Evolutionary conservation across 2,329 filamentous ascomycete genomes (phyloP), one percentile per base, ranked within the genome.

Genomic region (Aspergillus japonicus): DNA sequence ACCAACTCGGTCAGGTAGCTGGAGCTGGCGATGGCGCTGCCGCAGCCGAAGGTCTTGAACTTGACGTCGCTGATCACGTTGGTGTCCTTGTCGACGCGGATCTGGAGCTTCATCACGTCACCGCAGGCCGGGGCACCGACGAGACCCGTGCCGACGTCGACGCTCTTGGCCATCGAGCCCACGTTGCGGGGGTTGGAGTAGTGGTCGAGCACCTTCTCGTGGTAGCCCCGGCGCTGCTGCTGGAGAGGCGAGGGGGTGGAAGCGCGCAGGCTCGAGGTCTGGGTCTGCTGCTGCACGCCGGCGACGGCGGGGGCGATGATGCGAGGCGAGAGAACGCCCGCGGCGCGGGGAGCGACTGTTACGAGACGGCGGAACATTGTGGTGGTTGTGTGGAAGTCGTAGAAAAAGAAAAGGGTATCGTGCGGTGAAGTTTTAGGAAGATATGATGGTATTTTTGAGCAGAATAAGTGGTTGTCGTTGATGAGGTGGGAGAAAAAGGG

Each of bases 41-140:
- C 93, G 76, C 93, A 97, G 54, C 93, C 93, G 74, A 97, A 97
- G 0, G 93, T 97, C 87, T 97, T 97, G 86, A 97, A 97, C 80
- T 96, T 95, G 75, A 96, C 93, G 70, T 97, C 94, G 69, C 88
- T 88, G 75, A 97, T 97, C 68, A 88, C 94, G 76, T 95, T 91
- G 71, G 87, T 91, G 69, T 89, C 84, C 65, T 91, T 90, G 79
- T 97, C 92, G 70, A 97, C 93, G 60, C 91, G 89, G 78, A 96
- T 96, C 81, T 96, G 91, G 35, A 96, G 84, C 78, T 95, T 95
- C 90, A 96, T 96, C 62, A 96, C 92, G 76, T 96, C 92, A 77
- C 92, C 92, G 73, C 91, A 94, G 33, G 92, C 92, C 53, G 92
- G 92, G n/a, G 92, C 91, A 68, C 91, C 87, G 66, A 97, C 93